phyloP scores from a whole-genome alignment of 2,329 filamentous ascomycete species.

The Fusarium veterinarium region DNA sequence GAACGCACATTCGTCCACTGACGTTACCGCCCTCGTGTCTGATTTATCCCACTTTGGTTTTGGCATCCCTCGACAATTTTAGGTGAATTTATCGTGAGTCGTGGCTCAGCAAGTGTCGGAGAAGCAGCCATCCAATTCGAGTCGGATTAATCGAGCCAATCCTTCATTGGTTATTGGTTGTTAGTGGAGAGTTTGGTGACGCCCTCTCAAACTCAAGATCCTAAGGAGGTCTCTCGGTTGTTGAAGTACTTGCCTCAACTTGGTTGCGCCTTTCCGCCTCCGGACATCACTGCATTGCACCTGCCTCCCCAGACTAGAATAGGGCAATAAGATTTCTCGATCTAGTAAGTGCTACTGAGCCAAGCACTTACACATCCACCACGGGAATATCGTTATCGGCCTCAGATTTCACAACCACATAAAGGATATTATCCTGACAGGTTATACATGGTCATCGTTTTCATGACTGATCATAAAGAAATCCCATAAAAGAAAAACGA shows the following conservation, averaged over 20 bases:
- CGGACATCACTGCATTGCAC: slow-evolving; percentile 12
- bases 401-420: neutral
- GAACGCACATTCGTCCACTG: slow-evolving; percentile 26
- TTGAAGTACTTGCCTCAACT: neutral
- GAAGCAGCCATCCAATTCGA: neutral
- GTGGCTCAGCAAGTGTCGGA: neutral
- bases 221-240: neutral
- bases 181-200: neutral
- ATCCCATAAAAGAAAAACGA: neutral
- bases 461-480: neutral
- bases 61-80: neutral
- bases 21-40: slow-evolving; percentile 5
- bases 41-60: neutral
- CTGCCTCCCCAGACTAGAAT: neutral
- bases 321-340: neutral
- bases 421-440: neutral
- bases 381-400: neutral
- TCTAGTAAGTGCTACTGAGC: neutral
- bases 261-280: slow-evolving; percentile 30
- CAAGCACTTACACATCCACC: neutral
- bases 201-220: neutral
- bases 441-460: neutral
- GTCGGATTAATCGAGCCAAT: neutral
- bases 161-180: neutral
- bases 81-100: neutral